Conservation (phyloP, 1,284 basidiomycete species). For the Rhodotorula sp. region DNA sequence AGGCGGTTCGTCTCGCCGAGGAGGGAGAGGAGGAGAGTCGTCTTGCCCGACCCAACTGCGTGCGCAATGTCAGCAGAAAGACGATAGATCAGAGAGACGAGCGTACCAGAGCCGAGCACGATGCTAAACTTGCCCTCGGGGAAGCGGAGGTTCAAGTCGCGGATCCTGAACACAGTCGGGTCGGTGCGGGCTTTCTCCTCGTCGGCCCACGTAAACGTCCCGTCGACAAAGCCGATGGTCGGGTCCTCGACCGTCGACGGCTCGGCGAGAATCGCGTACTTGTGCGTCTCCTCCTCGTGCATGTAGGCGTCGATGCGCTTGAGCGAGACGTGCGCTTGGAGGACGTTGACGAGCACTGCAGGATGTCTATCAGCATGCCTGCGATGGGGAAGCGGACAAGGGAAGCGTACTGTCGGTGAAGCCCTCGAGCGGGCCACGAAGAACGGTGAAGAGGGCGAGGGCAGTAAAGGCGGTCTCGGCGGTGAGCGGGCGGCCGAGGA, state of each 20-base stretch:
- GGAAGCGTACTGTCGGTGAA: conserved; percentile 37
- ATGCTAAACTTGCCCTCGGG: conserved; percentile 57
- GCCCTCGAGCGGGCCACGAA: conserved; percentile 51
- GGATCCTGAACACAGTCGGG: conserved; percentile 52
- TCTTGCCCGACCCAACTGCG: conserved; percentile 57
- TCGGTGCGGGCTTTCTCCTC: conserved; percentile 42
- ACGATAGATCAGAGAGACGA: neutral
- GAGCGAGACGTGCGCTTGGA: conserved; percentile 55
- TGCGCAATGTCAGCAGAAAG: conserved; percentile 41
- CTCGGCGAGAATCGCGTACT: conserved; percentile 57
- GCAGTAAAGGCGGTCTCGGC: conserved; percentile 58
- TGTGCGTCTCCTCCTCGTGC: conserved; percentile 59
- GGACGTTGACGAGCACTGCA: conserved; percentile 54
- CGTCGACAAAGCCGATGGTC: conserved; percentile 57
- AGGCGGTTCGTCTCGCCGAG: conserved; percentile 61
- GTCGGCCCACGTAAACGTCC: conserved; percentile 52
- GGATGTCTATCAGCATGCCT: conserved; percentile 6
- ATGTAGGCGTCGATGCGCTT: conserved; percentile 55
- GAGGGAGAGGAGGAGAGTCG: conserved; percentile 58
- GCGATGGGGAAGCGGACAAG: neutral
- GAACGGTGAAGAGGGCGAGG: conserved; percentile 59
- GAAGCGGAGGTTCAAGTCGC: conserved; percentile 61
- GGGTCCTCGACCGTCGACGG: conserved; percentile 50
- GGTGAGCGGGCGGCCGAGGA: conserved; percentile 51
- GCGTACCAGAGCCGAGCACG: conserved; percentile 49